phyloP scores from a whole-genome alignment of 106 monocot genomes.

The Acorus calamus region DNA sequence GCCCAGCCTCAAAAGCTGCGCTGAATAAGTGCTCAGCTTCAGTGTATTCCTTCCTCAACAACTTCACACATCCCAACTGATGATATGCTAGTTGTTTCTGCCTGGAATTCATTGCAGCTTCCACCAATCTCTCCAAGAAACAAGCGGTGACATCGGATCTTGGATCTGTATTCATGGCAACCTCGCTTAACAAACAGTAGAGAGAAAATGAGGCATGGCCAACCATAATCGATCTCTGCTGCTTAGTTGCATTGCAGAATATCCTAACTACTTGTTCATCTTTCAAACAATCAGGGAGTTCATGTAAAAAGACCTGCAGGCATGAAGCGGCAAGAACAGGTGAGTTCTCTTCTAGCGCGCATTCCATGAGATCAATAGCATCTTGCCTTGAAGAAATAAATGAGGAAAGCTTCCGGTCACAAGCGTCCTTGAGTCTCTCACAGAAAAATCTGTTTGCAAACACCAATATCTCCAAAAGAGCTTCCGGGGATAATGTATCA shows the following conservation, averaged over 20 bases:
- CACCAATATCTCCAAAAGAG: slow-evolving; percentile 64
- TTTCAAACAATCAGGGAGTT: slow-evolving; percentile 55
- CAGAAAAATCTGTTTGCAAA: slow-evolving; percentile 95
- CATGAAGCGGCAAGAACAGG: slow-evolving; percentile 71
- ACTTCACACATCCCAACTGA: slow-evolving; percentile 74
- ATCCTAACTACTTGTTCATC: slow-evolving; percentile 70
- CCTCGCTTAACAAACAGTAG: slow-evolving; percentile 88
- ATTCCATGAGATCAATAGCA: slow-evolving; percentile 81
- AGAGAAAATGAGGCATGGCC: slow-evolving; percentile 64
- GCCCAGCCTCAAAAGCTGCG: slow-evolving; percentile 49
- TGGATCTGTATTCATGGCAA: slow-evolving; percentile 57
- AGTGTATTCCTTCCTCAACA: slow-evolving; percentile 73
- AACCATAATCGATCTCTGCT: slow-evolving; percentile 44
- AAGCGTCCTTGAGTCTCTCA: slow-evolving; percentile 79
- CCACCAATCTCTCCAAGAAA: slow-evolving; percentile 66
- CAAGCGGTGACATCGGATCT: slow-evolving; percentile 49
- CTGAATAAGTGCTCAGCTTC: slow-evolving; percentile 60
- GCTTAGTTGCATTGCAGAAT: slow-evolving; percentile 38
- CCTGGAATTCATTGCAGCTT: slow-evolving; percentile 32
- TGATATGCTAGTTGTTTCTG: slow-evolving; percentile 83
- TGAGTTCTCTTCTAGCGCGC: slow-evolving; percentile 72
- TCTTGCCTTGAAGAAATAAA: slow-evolving; percentile 71
- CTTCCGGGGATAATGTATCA: slow-evolving; percentile 37
- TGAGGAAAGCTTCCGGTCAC: slow-evolving; percentile 75
- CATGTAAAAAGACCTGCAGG: slow-evolving; percentile 64